phyloP scores from a whole-genome alignment of 2,329 filamentous ascomycete species.

The Xylaria sp. region DNA sequence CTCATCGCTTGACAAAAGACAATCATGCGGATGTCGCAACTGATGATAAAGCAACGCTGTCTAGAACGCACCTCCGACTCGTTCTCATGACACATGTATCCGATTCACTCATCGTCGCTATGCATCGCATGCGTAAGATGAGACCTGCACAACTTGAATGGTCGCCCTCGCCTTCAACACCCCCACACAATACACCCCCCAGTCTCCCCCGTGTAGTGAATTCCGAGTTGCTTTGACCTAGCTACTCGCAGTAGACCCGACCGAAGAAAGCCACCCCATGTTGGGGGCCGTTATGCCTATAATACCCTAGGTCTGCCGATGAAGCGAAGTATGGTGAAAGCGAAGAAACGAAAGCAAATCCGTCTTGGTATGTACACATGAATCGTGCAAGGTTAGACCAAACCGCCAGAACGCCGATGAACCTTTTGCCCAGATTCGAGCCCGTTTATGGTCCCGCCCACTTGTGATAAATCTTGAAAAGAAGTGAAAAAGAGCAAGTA shows the following conservation, averaged over 20 bases:
- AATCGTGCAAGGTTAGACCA: conserved; percentile 13
- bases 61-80: conserved; percentile 5
- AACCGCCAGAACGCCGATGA: conserved; percentile 25
- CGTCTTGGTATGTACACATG: conserved; percentile 30
- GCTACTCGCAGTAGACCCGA: conserved; percentile 1
- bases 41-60: conserved; percentile 22
- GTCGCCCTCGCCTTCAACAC: background rate
- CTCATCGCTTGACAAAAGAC: conserved; percentile 19
- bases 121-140: conserved; percentile 22
- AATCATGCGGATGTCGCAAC: conserved; percentile 3
- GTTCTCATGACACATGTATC: conserved; percentile 23
- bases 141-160: conserved; percentile 2
- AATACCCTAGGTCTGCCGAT: conserved; percentile 3
- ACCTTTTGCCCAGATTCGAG: conserved; percentile 14
- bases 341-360: conserved; percentile 18
- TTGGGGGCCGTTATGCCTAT: conserved; percentile 19
- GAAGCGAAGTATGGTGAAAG: background rate
- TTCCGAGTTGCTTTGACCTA: background rate
- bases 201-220: background rate
- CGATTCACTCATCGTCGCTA: conserved; percentile 23
- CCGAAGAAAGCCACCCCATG: conserved; percentile 4
- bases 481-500: background rate
- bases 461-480: conserved; percentile 3
- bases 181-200: background rate
- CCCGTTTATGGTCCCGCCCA: conserved; percentile 15